These are phyloP conservation scores for Saturnispora galanensis DNA, from an alignment of 805 yeast genomes.

Conservation along the genomic window DNA sequence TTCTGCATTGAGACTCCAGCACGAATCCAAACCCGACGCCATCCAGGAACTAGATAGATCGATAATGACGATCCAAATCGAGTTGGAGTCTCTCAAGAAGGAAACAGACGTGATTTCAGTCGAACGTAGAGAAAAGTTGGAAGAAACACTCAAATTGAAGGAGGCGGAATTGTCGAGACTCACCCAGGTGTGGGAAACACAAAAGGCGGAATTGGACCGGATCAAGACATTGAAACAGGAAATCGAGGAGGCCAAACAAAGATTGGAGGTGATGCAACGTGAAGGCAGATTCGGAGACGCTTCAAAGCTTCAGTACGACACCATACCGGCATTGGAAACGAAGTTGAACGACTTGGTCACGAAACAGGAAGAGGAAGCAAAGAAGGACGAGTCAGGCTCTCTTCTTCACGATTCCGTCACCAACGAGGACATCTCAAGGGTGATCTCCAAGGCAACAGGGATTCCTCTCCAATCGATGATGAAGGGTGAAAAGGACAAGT, in stretches of 20 bases:
- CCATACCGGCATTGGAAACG: slow-evolving; percentile 69
- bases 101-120: slow-evolving; percentile 80
- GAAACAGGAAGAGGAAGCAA: slow-evolving; percentile 27
- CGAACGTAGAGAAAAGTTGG: slow-evolving; percentile 68
- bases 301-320: slow-evolving; percentile 79
- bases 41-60: slow-evolving; percentile 81
- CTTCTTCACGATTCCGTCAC: slow-evolving; percentile 87
- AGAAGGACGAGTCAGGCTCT: slow-evolving; percentile 18
- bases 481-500: slow-evolving; percentile 90
- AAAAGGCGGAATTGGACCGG: slow-evolving; percentile 63
- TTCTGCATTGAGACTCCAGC: slow-evolving; percentile 87
- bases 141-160: slow-evolving; percentile 54
- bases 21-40: slow-evolving; percentile 94
- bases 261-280: slow-evolving; percentile 73
- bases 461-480: slow-evolving; percentile 84
- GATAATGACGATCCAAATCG: slow-evolving; percentile 90
- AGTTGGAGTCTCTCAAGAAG: slow-evolving; percentile 84
- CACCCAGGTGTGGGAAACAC: slow-evolving; percentile 80
- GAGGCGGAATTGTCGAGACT: slow-evolving; percentile 57
- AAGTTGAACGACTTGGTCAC: slow-evolving; percentile 41
- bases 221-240: slow-evolving; percentile 74
- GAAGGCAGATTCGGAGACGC: slow-evolving; percentile 82
- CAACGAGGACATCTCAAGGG: slow-evolving; percentile 87
- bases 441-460: slow-evolving; percentile 90
- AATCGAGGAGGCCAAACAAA: slow-evolving; percentile 74